Percentiles rank a stretch among this genome's conserved stretches.
Conservation (phyloP, 495 filamentous ascomycete species). For the Tuber brumale region DNA sequence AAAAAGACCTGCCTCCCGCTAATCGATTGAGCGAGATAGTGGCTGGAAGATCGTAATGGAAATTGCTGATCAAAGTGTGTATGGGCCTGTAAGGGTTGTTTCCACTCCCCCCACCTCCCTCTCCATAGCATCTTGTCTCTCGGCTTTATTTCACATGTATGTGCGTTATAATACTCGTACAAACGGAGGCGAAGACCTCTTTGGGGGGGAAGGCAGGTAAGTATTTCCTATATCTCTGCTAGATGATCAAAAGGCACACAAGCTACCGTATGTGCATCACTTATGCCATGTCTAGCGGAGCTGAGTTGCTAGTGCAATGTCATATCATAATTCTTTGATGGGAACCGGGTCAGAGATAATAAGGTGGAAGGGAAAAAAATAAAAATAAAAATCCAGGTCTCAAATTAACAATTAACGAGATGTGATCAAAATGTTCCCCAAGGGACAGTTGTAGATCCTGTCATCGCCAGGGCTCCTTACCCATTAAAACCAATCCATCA, state of each 20-base stretch:
- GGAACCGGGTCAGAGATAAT: background rate
- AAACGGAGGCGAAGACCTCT: conserved; percentile 1
- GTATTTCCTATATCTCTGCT: background rate
- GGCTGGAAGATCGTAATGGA: conserved; percentile 37
- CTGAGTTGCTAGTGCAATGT: background rate
- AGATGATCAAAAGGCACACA: background rate
- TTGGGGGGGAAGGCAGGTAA: background rate
- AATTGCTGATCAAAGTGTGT: conserved; percentile 26
- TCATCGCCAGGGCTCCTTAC: background rate
- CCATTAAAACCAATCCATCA: background rate
- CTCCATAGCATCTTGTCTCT: background rate
- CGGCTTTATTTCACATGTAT: background rate
- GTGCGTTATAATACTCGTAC: background rate
- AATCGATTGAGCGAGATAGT: conserved; percentile 21
- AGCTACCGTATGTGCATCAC: background rate
- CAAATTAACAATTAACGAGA: conserved; percentile 1
- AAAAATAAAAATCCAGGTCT: background rate
- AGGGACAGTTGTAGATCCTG: background rate
- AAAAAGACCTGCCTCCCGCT: conserved; percentile 13
- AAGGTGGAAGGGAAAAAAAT: background rate
- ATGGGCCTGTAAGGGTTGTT: conserved; percentile 34
- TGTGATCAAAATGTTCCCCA: background rate
- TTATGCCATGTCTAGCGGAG: background rate
- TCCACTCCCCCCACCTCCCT: background rate
- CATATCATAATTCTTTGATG: conserved; percentile 2